Conservation (phyloP, 768 basidiomycete species). For the Suillus subaureus region DNA sequence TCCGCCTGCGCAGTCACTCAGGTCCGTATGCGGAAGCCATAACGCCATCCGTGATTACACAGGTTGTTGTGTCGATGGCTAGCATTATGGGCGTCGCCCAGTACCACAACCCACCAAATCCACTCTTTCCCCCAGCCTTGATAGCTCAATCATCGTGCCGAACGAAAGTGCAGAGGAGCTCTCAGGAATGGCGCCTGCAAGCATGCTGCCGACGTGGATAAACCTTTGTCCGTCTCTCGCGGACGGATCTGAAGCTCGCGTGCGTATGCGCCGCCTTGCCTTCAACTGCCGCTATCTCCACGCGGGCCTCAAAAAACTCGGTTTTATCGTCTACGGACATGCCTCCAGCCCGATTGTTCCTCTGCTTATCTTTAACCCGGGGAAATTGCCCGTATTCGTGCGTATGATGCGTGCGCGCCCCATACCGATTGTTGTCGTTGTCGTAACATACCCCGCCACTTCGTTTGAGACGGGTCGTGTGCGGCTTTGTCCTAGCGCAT, state of each 20-base stretch:
- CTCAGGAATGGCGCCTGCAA: neutral
- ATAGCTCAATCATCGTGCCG: neutral
- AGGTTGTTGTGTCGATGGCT: neutral
- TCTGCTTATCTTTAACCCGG: neutral
- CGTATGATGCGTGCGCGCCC: neutral
- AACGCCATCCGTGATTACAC: neutral
- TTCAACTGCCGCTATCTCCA: neutral
- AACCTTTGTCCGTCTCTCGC: neutral
- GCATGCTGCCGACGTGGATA: neutral
- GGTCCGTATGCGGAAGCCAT: neutral
- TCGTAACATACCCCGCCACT: neutral
- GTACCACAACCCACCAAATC: neutral
- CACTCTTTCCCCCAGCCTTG: neutral
- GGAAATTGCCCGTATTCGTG: neutral
- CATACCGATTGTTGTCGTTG: neutral
- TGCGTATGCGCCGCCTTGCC: neutral
- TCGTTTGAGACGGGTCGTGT: neutral
- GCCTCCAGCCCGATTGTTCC: neutral
- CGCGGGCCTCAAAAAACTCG: neutral
- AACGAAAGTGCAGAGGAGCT: neutral
- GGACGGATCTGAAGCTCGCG: conserved; percentile 1
- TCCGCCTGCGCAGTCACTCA: neutral
- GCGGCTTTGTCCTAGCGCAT: neutral
- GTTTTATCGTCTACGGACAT: neutral
- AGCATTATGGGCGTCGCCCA: neutral